These are phyloP conservation scores for Aspergillus glaucus DNA, from an alignment of 2,329 filamentous ascomycete genomes.

Conservation along the genomic window DNA sequence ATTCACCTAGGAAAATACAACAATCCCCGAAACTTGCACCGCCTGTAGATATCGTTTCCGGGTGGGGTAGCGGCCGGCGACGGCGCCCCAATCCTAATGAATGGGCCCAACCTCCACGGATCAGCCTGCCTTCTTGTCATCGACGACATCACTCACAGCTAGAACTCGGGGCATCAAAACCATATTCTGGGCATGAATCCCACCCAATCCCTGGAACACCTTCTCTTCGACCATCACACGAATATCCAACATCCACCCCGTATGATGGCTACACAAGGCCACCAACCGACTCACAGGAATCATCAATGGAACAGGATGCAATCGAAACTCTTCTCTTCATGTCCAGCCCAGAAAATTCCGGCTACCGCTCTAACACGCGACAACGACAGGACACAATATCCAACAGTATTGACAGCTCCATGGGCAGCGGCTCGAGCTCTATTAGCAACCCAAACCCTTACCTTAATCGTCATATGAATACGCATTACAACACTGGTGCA, in stretches of 20 bases:
- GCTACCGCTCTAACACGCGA: constrained; percentile 35
- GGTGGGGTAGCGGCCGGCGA: constrained; percentile 22
- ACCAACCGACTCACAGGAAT: constrained; percentile 37
- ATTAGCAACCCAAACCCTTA: constrained; percentile 9
- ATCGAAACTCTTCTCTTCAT: constrained; percentile 47
- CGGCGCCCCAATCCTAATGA: constrained; percentile 35
- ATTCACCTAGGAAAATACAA: constrained; percentile 13
- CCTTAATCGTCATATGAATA: constrained; percentile 8
- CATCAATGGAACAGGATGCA: constrained; percentile 45
- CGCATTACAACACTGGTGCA: neutral
- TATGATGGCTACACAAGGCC: constrained; percentile 19
- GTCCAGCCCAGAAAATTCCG: constrained; percentile 45
- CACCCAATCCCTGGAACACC: constrained; percentile 26
- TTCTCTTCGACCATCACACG: constrained; percentile 19
- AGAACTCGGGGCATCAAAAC: constrained; percentile 15
- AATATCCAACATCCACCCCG: constrained; percentile 12
- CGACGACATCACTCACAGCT: constrained; percentile 29
- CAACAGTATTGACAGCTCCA: constrained; percentile 21
- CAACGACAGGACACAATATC: constrained; percentile 13
- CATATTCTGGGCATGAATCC: constrained; percentile 7
- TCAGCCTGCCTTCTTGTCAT: constrained; percentile 21
- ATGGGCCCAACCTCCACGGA: constrained; percentile 9
- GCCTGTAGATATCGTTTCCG: constrained; percentile 37
- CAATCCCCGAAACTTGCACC: constrained; percentile 35
- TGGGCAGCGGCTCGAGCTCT: constrained; percentile 10